These are phyloP conservation scores for Peronospora destructor DNA, from an alignment of 352 stramenopile species.

Conservation along the genomic window DNA sequence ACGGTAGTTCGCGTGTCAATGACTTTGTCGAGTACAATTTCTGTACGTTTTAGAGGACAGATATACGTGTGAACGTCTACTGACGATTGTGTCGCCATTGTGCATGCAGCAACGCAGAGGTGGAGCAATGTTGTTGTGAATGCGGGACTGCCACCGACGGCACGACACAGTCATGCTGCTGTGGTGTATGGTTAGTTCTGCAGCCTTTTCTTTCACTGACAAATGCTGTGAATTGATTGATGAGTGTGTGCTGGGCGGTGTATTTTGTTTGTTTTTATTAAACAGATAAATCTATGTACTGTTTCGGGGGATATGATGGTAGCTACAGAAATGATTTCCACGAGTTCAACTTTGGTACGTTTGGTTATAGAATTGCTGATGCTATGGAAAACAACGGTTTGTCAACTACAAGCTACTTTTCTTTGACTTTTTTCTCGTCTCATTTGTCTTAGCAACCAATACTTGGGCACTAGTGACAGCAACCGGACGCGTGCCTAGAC, in stretches of 20 bases:
- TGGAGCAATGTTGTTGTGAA: conserved; percentile 70
- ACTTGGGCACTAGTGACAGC: conserved; percentile 84
- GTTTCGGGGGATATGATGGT: conserved; percentile 94
- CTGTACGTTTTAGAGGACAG: conserved; percentile 35
- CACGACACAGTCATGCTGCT: conserved; percentile 93
- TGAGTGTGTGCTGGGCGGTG: neutral
- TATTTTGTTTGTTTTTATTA: neutral
- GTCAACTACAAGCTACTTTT: conserved; percentile 1
- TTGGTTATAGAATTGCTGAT: neutral
- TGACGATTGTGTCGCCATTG: conserved; percentile 3
- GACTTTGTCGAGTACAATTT: conserved; percentile 95
- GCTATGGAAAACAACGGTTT: neutral
- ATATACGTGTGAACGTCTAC: conserved; percentile 1
- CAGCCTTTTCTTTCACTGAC: neutral
- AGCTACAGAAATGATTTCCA: conserved; percentile 94
- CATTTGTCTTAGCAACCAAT: conserved; percentile 43
- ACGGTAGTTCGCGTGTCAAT: conserved; percentile 89
- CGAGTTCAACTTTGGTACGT: conserved; percentile 89
- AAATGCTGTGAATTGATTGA: conserved; percentile 1
- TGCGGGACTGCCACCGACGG: conserved; percentile 83
- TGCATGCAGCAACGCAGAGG: conserved; percentile 59
- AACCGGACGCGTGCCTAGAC: conserved; percentile 60
- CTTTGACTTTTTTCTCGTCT: neutral
- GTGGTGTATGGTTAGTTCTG: conserved; percentile 66
- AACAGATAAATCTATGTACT: conserved; percentile 78